Evolutionary conservation across 345 rosid genomes (phyloP), one percentile per base, ranked within the genome.

Genomic region (Syzygium oleosum): DNA sequence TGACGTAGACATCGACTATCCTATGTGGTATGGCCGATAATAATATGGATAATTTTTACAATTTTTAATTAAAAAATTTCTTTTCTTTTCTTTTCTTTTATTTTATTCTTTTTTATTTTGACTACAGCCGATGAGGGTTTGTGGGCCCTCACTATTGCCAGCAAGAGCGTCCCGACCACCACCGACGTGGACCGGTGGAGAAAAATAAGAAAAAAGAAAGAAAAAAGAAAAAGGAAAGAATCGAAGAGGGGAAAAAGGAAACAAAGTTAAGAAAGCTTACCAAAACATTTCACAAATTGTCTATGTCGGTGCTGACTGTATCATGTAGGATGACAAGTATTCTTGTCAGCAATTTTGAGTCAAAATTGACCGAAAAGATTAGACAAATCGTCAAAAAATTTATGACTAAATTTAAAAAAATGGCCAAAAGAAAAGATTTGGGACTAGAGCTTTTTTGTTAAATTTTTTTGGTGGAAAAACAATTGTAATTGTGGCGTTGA

Each of bases 291-390:
- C 34, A 61, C 12, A 12, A 61, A 13, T 61, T 12, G 5, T 61
- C 12, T 12, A 61, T 17, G 0, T 27, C 2, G 25, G 0, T 11
- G 12, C 3, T 2, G 0, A 0, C 12, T 0, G 3, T 12, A 1
- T 7, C 16, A 12, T 25, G 22, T 12, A 11, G 13, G 3, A 58
- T 3, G 3, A 3, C 1, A 0, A 0, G 1, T 11, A 0, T 3
- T 3, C 15, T 23, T 25, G 14, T 58, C 0, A 11, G 16, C 0
- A 0, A 59, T 27, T 27, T 59, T 1, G 0, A 27, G 0, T n/a
- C 43, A n/a, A 59, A 27, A 27, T 27, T 12, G 7, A 13, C 13
- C 12, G 27, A 12, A 27, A 61, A 5, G 13, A 4, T 6, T 68
- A 9, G 46, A 68, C 12, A 31, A 34, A 68, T 16, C 1, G 1